A percentile compares a stretch with the other conserved stretches of the same genome.
Evolutionary conservation across 306 rosid species (phyloP).

Genomic region (Quercus dentata): DNA sequence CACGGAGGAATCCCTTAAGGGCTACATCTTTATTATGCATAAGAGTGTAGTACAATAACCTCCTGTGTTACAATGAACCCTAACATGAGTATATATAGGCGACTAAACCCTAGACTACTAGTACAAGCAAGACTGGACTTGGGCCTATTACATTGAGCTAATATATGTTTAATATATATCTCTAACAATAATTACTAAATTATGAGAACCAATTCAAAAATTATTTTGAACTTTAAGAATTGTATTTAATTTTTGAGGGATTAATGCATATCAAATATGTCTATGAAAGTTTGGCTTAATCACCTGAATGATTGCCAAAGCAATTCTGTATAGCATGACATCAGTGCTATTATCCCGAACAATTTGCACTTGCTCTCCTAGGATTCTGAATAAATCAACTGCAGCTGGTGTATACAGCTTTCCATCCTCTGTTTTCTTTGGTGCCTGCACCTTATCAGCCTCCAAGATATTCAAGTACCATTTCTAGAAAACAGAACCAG

Average conservation of each 20-base stretch:
- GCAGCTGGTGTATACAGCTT: conserved; percentile 98
- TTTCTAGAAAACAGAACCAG: conserved; percentile 54
- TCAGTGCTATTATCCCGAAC: conserved; percentile 98
- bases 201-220: background rate
- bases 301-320: conserved; percentile 96
- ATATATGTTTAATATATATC: too few relatives aligned
- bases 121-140: too few relatives aligned
- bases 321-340: conserved; percentile 90
- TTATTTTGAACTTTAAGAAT: background rate
- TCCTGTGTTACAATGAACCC: too few relatives aligned
- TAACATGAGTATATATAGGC: too few relatives aligned
- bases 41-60: too few relatives aligned
- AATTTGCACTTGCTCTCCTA: conserved; percentile 96
- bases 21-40: too few relatives aligned
- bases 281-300: conserved; percentile 9
- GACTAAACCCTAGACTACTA: too few relatives aligned
- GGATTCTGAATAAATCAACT: conserved; percentile 95
- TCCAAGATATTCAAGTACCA: conserved; percentile 98
- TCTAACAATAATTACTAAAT: background rate
- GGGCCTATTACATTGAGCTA: too few relatives aligned
- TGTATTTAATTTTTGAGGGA: background rate
- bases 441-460: conserved; percentile 94
- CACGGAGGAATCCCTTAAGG: too few relatives aligned
- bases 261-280: background rate
- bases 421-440: conserved; percentile 96